phyloP scores from a whole-genome alignment of 2,329 filamentous ascomycete species.

The Sordariomycetes sp. region DNA sequence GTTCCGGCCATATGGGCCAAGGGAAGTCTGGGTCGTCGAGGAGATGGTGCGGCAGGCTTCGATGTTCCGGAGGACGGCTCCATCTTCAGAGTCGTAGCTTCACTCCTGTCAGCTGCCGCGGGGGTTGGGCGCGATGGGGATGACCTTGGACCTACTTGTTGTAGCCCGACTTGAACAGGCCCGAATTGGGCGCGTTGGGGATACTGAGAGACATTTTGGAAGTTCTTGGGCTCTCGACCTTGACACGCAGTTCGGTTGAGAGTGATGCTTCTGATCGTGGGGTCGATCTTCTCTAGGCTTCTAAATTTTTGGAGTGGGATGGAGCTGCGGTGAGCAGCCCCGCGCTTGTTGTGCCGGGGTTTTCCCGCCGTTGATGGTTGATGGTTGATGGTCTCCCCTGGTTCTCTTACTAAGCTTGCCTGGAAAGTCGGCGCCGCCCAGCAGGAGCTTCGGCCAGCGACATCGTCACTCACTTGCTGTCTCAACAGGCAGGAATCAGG shows the following conservation, averaged over 20 bases:
- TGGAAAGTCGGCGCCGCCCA: too few species aligned
- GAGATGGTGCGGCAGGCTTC: conserved; percentile 95
- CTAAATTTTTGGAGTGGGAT: conserved; percentile 6
- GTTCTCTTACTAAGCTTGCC: neutral
- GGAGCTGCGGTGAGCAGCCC: neutral
- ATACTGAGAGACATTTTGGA: conserved; percentile 65
- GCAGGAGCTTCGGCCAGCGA: too few species aligned
- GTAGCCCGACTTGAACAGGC: conserved; percentile 93
- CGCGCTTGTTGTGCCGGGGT: conserved; percentile 5
- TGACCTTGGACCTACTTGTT: conserved; percentile 55
- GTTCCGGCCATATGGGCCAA: conserved; percentile 95
- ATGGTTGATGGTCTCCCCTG: neutral
- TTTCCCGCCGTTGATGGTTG: neutral
- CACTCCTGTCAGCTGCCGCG: conserved; percentile 16
- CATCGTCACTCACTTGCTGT: too few species aligned
- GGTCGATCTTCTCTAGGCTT: conserved; percentile 1
- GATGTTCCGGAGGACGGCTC: conserved; percentile 95
- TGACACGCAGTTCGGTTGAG: neutral
- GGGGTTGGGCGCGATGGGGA: conserved; percentile 3
- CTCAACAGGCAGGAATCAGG: too few species aligned
- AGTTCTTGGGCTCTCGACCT: neutral
- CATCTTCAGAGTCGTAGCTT: conserved; percentile 98
- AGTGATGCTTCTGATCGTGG: neutral
- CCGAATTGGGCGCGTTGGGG: conserved; percentile 83
- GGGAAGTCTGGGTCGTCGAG: conserved; percentile 90